Evolutionary conservation across 2,329 filamentous ascomycete genomes (phyloP).

Genomic region (Colletotrichum salicis): DNA sequence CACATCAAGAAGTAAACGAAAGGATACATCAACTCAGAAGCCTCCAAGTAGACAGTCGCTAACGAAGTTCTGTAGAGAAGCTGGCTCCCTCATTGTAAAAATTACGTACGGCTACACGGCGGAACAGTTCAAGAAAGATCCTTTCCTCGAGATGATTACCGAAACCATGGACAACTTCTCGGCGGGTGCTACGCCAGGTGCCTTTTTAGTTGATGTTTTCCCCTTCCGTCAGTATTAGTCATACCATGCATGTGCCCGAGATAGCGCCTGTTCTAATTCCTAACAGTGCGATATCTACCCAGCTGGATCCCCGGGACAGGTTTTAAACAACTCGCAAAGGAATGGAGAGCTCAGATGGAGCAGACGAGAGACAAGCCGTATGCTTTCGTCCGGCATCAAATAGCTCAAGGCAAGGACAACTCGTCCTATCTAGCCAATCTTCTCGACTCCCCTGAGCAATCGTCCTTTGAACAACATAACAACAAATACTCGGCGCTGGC

Average conservation of each 20-base stretch:
- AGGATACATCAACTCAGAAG: no score
- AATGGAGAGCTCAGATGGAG: slow-evolving; percentile 21
- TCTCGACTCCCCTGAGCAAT: not conserved
- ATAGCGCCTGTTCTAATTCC: not conserved
- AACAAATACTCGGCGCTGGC: slow-evolving; percentile 29
- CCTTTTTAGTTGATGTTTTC: slow-evolving; percentile 36
- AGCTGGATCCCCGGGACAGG: slow-evolving; percentile 35
- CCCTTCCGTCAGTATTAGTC: slow-evolving; percentile 22
- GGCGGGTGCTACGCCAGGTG: slow-evolving; percentile 30
- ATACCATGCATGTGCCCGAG: not conserved
- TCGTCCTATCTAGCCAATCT: slow-evolving; percentile 25
- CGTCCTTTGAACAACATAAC: not conserved
- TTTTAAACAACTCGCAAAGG: slow-evolving; percentile 29
- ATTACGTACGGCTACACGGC: slow-evolving; percentile 35
- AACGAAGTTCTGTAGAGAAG: slow-evolving; percentile 19
- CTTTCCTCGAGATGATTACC: slow-evolving; percentile 31
- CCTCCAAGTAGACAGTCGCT: not conserved
- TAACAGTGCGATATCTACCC: slow-evolving; percentile 40
- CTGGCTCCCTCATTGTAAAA: slow-evolving; percentile 30
- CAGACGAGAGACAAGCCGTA: slow-evolving; percentile 30
- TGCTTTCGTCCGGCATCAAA: slow-evolving; percentile 41
- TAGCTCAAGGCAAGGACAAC: slow-evolving; percentile 23
- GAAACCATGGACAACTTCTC: slow-evolving; percentile 31
- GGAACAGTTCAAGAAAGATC: slow-evolving; percentile 33
- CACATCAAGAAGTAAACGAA: slow-evolving; percentile 54